These are phyloP conservation scores for Paspalum vaginatum DNA, from an alignment of 176 grass and related monocot genomes.

Conservation along the genomic window DNA sequence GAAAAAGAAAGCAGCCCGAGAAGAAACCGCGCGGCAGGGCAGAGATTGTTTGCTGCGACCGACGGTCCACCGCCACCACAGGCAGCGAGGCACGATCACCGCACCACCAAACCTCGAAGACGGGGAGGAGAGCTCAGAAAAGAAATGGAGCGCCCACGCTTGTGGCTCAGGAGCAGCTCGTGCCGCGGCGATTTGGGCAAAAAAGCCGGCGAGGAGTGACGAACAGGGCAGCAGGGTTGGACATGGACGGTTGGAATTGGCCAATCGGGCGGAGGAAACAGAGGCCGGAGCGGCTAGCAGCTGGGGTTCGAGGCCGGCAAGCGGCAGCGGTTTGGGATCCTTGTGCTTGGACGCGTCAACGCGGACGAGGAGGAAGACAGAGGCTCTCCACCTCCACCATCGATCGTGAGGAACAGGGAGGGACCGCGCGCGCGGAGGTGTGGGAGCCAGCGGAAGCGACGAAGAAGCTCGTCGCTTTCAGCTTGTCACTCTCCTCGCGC, in stretches of 20 bases:
- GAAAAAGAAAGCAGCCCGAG: not conserved
- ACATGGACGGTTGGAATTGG: too few species aligned
- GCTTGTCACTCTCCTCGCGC: too few species aligned
- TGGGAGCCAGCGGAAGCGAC: too few species aligned
- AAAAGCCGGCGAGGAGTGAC: not conserved
- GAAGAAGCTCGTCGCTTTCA: too few species aligned
- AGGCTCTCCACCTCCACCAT: too few species aligned
- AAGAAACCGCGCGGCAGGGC: not conserved
- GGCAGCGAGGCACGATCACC: not conserved
- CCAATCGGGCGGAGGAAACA: conserved; percentile 15
- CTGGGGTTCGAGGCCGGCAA: not conserved
- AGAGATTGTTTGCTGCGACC: too few species aligned
- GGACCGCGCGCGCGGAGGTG: too few species aligned
- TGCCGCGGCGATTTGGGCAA: conserved; percentile 1
- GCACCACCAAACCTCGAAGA: conserved; percentile 41
- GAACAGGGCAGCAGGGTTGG: not conserved
- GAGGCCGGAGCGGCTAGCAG: not conserved
- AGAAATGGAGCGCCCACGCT: conserved; percentile 21
- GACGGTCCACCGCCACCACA: too few species aligned
- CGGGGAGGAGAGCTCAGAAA: conserved; percentile 13
- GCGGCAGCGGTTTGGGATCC: not conserved
- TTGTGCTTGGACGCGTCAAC: too few species aligned
- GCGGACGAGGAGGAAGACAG: too few species aligned
- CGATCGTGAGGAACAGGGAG: too few species aligned
- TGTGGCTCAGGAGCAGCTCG: not conserved